Base-by-base conservation (phyloP, 306 rosid genomes). In the Malus sylvestris region DNA sequence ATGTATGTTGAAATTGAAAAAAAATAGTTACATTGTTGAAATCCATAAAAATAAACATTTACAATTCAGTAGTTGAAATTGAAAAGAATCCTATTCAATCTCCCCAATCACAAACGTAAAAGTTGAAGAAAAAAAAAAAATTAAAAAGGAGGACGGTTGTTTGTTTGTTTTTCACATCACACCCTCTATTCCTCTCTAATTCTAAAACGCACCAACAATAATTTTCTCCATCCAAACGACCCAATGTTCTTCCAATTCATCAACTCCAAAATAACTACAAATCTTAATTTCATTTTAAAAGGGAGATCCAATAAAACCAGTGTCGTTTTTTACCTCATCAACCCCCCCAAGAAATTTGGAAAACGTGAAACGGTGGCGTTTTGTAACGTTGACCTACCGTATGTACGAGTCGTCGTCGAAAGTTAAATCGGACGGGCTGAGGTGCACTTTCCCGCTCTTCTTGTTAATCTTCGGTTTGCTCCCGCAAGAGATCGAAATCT, bases 401-500 rank as follows among this genome's bases (percentile, higher is more conserved):
- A 74, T 3, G 70, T 74, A 62, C 0, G 78, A 74, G 70, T 67
- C 66, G 29, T 80, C 89, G 22, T 84, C 88, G 53, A 40, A 86
- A 8, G 93, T 86, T 15, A 85, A 35, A 11, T 91, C 90, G 0
- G 98, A 88, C 20, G 68, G 19, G 18, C 80, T 62, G 0, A 81
- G 65, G 12, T 55, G 70, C 65, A 22, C 15, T 23, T 78, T 86
- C 2, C 68, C 87, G 2, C 68, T 2, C 60, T 72, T 85, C 83
- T 86, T 89, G 20, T 51, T 38, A 38, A 7, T 51, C 74, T 82
- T 86, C 1, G 71, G 65, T 46, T 72, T 82, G 0, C 89, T 92
- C 1, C 89, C 89, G 64, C 96, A 92, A 30, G 88, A 70, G 44
- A 90, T 77, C 4, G 96, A 80, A 68, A 90, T 75, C 77, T 92